Evolutionary conservation across 306 rosid genomes (phyloP).

Genomic region (Biancaea sappan): DNA sequence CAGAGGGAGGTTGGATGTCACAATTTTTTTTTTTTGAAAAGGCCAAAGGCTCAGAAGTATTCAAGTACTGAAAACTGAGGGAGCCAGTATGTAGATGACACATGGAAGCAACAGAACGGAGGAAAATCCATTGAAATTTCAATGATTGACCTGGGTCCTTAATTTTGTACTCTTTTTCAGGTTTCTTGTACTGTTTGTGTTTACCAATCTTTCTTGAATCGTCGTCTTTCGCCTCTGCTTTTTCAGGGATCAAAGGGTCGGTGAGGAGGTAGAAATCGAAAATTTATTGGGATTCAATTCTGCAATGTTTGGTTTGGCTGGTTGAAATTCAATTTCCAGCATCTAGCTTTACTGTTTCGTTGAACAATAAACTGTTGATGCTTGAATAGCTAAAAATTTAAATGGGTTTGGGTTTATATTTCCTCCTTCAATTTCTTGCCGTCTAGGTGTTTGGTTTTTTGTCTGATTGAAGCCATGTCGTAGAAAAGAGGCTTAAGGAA

Average conservation of each 20-base stretch:
- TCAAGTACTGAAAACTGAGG: no score
- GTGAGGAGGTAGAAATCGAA: constrained; percentile 30
- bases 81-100: constrained; percentile 43
- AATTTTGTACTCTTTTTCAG: constrained; percentile 19
- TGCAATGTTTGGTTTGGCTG: no score
- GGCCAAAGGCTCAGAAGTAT: no score
- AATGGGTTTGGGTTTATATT: constrained; percentile 33
- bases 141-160: constrained; percentile 41
- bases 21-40: no score
- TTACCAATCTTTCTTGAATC: constrained; percentile 37
- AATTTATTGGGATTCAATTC: constrained; percentile 19
- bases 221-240: constrained; percentile 28
- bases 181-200: not conserved
- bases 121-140: constrained; percentile 31
- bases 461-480: constrained; percentile 38
- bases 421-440: constrained; percentile 30
- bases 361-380: constrained; percentile 29
- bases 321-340: constrained; percentile 24
- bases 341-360: constrained; percentile 22
- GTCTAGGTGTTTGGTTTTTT: constrained; percentile 32
- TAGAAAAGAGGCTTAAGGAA: constrained; percentile 40
- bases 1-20: no score
- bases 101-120: constrained; percentile 46
- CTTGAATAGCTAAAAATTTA: not conserved
- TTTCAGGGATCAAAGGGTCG: constrained; percentile 44